Percentiles rank a stretch among this genome's conserved stretches.
Evolutionary conservation across 768 basidiomycete genomes (phyloP).

Genomic region (Gloeophyllum trabeum): DNA sequence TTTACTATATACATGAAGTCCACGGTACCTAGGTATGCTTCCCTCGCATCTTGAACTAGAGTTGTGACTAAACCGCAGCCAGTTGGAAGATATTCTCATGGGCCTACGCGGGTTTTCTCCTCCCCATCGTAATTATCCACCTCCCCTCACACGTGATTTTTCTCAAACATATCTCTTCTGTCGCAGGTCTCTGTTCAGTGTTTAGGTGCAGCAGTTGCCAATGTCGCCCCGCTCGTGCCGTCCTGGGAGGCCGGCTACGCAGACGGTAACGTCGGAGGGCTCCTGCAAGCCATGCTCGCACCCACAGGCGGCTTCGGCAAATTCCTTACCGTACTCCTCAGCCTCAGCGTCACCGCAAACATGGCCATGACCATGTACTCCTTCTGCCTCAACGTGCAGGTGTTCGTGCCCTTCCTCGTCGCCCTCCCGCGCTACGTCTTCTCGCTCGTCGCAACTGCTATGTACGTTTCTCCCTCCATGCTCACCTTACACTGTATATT

Average conservation of each 20-base stretch:
- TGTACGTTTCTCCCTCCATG: conserved; percentile 30
- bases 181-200: conserved; percentile 30
- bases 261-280: conserved; percentile 45
- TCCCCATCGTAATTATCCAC: conserved; percentile 41
- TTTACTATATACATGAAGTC: conserved; percentile 64
- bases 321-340: conserved; percentile 59
- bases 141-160: conserved; percentile 5
- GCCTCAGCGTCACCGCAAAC: conserved; percentile 71
- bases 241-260: conserved; percentile 46
- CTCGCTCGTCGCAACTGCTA: conserved; percentile 49
- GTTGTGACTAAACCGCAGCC: too few relatives aligned
- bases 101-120: conserved; percentile 52
- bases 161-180: not conserved
- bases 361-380: conserved; percentile 80
- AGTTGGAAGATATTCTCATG: conserved; percentile 55
- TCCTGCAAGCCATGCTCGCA: conserved; percentile 47
- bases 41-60: not conserved
- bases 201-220: conserved; percentile 59
- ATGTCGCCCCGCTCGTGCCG: conserved; percentile 41
- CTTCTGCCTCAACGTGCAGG: conserved; percentile 62
- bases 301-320: conserved; percentile 60
- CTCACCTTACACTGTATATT: conserved; percentile 1
- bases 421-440: conserved; percentile 62
- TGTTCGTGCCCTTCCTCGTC: conserved; percentile 46
- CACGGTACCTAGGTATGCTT: conserved; percentile 38